Evolutionary conservation across 2,329 filamentous ascomycete genomes (phyloP).

Genomic region (Fusarium chlamydosporum): DNA sequence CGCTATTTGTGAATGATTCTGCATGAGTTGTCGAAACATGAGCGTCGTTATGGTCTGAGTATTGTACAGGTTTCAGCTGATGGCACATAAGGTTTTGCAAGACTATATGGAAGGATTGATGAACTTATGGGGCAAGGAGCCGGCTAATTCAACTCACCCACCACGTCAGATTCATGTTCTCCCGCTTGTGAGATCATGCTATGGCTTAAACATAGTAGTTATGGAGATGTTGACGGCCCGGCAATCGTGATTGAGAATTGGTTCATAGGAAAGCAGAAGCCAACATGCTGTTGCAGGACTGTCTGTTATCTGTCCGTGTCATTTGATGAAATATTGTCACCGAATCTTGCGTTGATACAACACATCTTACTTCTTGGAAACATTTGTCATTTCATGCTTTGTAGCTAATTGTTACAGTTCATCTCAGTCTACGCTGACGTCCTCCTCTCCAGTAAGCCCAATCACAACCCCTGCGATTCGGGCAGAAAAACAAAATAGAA

Average conservation of each 20-base stretch:
- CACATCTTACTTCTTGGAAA: neutral
- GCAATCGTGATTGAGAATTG: too few species aligned
- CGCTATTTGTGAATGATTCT: neutral
- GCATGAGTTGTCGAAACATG: neutral
- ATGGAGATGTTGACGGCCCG: too few species aligned
- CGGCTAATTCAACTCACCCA: too few species aligned
- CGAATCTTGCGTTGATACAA: too few species aligned
- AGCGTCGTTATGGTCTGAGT: neutral
- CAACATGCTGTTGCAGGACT: too few species aligned
- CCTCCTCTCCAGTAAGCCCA: constrained; percentile 23
- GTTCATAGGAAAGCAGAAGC: too few species aligned
- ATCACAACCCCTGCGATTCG: constrained; percentile 30
- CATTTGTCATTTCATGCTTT: constrained; percentile 40
- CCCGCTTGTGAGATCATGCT: too few species aligned
- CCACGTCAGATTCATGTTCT: too few species aligned
- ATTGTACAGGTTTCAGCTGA: neutral
- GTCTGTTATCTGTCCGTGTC: too few species aligned
- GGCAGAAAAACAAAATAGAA: constrained; percentile 42
- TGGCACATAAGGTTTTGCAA: neutral
- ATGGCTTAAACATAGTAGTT: too few species aligned
- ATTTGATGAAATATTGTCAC: too few species aligned
- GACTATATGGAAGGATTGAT: neutral
- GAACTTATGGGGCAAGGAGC: neutral
- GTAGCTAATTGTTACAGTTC: constrained; percentile 42
- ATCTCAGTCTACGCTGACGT: constrained; percentile 29